Percentiles rank a stretch among this genome's conserved stretches.
phyloP scores from a whole-genome alignment of 371 early-diverging fungal genomes.

The Sanchytrium tribonematis region DNA sequence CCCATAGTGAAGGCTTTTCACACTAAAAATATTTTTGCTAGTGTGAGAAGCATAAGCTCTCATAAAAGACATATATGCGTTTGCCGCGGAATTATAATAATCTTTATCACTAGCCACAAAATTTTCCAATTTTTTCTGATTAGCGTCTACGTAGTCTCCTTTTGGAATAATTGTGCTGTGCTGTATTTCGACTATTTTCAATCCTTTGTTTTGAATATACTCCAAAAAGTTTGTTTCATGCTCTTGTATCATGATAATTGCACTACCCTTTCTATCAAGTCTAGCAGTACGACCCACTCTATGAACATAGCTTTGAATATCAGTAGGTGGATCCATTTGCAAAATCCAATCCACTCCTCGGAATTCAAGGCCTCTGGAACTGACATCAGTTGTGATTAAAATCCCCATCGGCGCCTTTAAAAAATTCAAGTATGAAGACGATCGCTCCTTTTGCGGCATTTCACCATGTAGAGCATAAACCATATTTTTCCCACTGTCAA shows the following conservation, averaged over 20 bases:
- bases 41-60: constrained; percentile 80
- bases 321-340: constrained; percentile 91
- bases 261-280: constrained; percentile 52
- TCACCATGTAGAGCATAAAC: too few species aligned
- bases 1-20: constrained; percentile 70
- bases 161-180: constrained; percentile 77
- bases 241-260: constrained; percentile 51
- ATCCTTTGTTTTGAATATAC: constrained; percentile 37
- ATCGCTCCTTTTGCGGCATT: constrained; percentile 42
- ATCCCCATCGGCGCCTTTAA: constrained; percentile 33
- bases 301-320: constrained; percentile 77
- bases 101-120: neutral
- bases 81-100: constrained; percentile 18
- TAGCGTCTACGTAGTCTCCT: constrained; percentile 28
- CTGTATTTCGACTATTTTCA: constrained; percentile 54
- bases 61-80: constrained; percentile 56
- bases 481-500: too few species aligned
- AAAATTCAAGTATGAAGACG: constrained; percentile 39
- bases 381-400: constrained; percentile 86
- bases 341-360: constrained; percentile 68
- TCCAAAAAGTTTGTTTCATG: constrained; percentile 56
- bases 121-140: neutral
- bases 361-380: constrained; percentile 91
- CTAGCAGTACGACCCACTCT: constrained; percentile 96
- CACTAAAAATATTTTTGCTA: constrained; percentile 63